Base-by-base conservation (phyloP, 352 stramenopile species). In the Thraustotheca clavata region DNA sequence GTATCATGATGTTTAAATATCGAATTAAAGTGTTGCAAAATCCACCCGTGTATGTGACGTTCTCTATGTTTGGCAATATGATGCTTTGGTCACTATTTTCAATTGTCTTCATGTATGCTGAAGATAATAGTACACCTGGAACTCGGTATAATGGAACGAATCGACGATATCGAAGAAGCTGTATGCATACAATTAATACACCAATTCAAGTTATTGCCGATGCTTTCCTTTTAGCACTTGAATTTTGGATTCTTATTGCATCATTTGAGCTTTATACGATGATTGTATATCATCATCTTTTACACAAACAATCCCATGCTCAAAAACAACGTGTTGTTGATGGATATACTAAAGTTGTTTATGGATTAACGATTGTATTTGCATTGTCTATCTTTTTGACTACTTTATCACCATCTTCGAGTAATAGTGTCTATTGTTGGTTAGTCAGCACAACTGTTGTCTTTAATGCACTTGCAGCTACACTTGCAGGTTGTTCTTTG, bases 181-280 rank as follows among this genome's bases (percentile, higher is more conserved):
- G 43, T 31, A 9, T 20, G 43, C 43, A 52, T 18, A 24, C n/a
- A 9, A 14, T 35, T 24, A 14, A 52, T 11, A 52, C 34, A 18
- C 11, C 11, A 18, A 24, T 52, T 11, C 43, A 14, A 52, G 43
- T 52, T 2, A 9, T 24, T 11, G 11, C 43, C 7, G n/a, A 52
- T 9, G 7, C 43, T 9, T 52, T 52, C 43, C n/a, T 52, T 11
- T 31, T 52, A 24, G 12, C 43, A 31, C 43, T 52, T 18, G 43
- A 52, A 11, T 18, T 52, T 2, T 52, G 43, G 43, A 31, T 52
- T 1, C 43, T 52, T 18, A 31, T 52, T 31, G 43, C 43, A 31
- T 52, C 43, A 2, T 52, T 52, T 7, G 43, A 52, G 43, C 43
- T 52, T 11, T 52, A 52, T 31, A 52, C 43, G 43, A 52, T 9